phyloP scores from a whole-genome alignment of 176 grass and related monocot genomes.

The Urochloa ruziziensis region DNA sequence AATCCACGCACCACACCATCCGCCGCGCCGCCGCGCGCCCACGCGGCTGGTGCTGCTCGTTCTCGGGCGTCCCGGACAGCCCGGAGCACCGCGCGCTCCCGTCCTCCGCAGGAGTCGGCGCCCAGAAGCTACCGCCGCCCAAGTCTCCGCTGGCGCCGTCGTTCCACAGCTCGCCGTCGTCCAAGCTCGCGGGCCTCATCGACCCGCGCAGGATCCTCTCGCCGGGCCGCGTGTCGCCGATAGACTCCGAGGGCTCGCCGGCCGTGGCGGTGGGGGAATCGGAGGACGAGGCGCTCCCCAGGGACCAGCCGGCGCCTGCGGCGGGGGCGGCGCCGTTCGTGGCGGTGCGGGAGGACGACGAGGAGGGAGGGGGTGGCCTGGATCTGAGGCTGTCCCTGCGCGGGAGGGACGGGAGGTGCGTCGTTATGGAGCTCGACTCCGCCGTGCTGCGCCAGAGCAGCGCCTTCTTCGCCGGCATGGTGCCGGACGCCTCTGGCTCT shows the following conservation, averaged over 20 bases:
- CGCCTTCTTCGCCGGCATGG: constrained; percentile 65
- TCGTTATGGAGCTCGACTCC: constrained; percentile 79
- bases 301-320: neutral
- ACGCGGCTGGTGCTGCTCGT: constrained; percentile 78
- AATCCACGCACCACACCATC: constrained; percentile 35
- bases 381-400: constrained; percentile 74
- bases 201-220: constrained; percentile 86
- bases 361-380: constrained; percentile 20
- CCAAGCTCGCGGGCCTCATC: constrained; percentile 67
- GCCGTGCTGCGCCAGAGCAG: constrained; percentile 59
- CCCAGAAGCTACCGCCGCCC: constrained; percentile 46
- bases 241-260: constrained; percentile 58
- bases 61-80: constrained; percentile 46
- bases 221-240: constrained; percentile 88
- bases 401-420: constrained; percentile 53
- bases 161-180: constrained; percentile 65
- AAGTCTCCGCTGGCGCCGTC: constrained; percentile 50
- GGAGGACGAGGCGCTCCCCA: neutral
- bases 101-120: neutral
- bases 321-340: constrained; percentile 24
- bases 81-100: constrained; percentile 45
- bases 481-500: constrained; percentile 32
- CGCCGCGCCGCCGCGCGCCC: constrained; percentile 30
- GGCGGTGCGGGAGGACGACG: constrained; percentile 29
- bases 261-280: neutral